Conservation (phyloP, 1,284 basidiomycete genomes). For the Apiotrichum brassicae region DNA sequence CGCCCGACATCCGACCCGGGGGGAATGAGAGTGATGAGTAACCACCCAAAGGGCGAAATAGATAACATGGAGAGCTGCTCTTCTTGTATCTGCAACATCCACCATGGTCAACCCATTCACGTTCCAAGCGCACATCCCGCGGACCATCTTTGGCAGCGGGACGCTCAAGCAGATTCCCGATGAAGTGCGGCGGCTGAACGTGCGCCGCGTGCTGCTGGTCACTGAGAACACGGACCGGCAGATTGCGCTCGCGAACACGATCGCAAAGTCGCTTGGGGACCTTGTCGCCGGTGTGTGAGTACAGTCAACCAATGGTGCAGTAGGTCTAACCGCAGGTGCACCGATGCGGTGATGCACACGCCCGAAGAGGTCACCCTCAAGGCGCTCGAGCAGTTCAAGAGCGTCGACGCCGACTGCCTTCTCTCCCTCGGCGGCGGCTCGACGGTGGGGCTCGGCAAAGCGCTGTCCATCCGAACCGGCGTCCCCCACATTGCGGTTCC, state of each 20-base stretch:
- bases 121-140: constrained; percentile 37
- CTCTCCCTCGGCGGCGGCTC: constrained; percentile 48
- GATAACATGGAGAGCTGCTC: too few relatives aligned
- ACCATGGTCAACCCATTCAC: constrained; percentile 9
- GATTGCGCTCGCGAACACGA: constrained; percentile 28
- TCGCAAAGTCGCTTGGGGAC: constrained; percentile 32
- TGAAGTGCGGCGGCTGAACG: constrained; percentile 44
- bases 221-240: constrained; percentile 27
- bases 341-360: constrained; percentile 51
- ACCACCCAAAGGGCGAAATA: too few relatives aligned
- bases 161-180: constrained; percentile 44
- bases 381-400: constrained; percentile 28
- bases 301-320: too few relatives aligned
- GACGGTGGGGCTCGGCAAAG: constrained; percentile 50
- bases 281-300: constrained; percentile 32
- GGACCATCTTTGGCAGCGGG: constrained; percentile 49
- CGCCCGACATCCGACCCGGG: neutral
- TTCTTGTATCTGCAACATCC: constrained; percentile 44
- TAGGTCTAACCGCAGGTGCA: constrained; percentile 31
- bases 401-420: constrained; percentile 47
- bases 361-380: constrained; percentile 48
- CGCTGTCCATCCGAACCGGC: constrained; percentile 47
- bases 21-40: too few relatives aligned
- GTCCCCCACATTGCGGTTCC: constrained; percentile 51
- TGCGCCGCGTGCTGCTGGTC: constrained; percentile 43